Conservation (phyloP, 345 rosid genomes). For the Eucalyptus virginea region DNA sequence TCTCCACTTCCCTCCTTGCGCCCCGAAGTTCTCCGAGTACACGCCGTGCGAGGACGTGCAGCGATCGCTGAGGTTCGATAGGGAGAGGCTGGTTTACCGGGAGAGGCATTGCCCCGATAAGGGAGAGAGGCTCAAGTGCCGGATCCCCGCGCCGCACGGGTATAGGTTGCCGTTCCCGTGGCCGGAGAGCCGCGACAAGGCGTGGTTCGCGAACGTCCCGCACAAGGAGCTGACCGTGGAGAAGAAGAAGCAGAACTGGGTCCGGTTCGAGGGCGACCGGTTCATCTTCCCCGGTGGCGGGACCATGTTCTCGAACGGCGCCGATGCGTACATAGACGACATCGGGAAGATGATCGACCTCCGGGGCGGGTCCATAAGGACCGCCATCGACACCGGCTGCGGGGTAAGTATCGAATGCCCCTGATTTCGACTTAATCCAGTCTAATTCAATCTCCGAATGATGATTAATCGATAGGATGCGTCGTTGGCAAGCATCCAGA, state of each 20-base stretch:
- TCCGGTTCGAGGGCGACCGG: constrained; percentile 48
- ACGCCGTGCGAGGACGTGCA: constrained; percentile 70
- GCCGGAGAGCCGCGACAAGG: constrained; percentile 81
- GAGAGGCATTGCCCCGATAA: constrained; percentile 74
- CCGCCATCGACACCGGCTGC: constrained; percentile 95
- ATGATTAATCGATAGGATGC: neutral
- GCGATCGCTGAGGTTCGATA: constrained; percentile 43
- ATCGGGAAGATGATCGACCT: constrained; percentile 74
- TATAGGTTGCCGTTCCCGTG: constrained; percentile 68
- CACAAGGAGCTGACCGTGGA: constrained; percentile 80
- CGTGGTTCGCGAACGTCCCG: constrained; percentile 90
- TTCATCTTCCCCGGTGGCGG: constrained; percentile 94
- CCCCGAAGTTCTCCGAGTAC: constrained; percentile 32
- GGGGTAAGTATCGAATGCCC: constrained; percentile 53
- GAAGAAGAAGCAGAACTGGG: constrained; percentile 92
- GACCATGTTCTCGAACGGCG: constrained; percentile 89
- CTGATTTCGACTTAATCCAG: neutral
- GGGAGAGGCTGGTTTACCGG: constrained; percentile 51
- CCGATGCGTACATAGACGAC: constrained; percentile 74
- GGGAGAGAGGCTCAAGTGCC: constrained; percentile 38
- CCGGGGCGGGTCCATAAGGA: constrained; percentile 69
- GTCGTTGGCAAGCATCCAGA: neutral
- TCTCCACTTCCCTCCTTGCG: constrained; percentile 46
- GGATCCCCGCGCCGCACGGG: constrained; percentile 75
- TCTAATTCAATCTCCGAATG: neutral